A percentile compares a stretch with the other conserved stretches of the same genome.
Conservation (phyloP, 495 filamentous ascomycete species). For the Hypomontagnella submonticulosa region DNA sequence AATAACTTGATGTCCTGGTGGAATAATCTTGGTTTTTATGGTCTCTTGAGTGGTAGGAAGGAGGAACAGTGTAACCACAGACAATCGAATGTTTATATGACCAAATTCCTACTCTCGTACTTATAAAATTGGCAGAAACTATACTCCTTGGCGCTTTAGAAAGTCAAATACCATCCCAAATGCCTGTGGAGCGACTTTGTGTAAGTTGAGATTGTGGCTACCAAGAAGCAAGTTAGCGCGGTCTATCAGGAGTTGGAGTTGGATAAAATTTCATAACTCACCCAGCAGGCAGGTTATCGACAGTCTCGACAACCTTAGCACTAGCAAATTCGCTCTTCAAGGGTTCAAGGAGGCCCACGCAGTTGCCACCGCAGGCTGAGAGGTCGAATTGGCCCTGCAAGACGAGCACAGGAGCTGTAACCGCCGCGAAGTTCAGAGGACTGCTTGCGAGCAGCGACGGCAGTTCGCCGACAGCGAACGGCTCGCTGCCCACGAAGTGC, state of each 20-base stretch:
- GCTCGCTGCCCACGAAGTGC: constrained; percentile 39
- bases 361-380: constrained; percentile 45
- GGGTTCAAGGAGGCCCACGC: constrained; percentile 39
- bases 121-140: background rate
- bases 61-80: too few species aligned
- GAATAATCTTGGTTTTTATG: too few species aligned
- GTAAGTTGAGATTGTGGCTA: constrained; percentile 46
- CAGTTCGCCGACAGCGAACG: constrained; percentile 43
- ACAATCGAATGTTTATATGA: too few species aligned
- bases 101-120: too few species aligned
- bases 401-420: constrained; percentile 39
- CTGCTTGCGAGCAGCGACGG: constrained; percentile 40
- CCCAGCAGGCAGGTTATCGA: constrained; percentile 42
- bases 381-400: constrained; percentile 45
- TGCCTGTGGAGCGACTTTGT: constrained; percentile 42
- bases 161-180: constrained; percentile 40
- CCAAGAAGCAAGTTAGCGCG: background rate
- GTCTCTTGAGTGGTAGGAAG: too few species aligned
- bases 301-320: constrained; percentile 29
- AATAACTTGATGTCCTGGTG: too few species aligned
- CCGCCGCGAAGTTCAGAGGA: constrained; percentile 23
- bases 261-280: constrained; percentile 16
- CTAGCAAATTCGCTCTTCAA: constrained; percentile 27
- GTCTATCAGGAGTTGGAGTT: background rate
- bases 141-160: constrained; percentile 30